Evolutionary conservation across 208 protist genomes (phyloP).

Genomic region (Trypanosoma grayi): DNA sequence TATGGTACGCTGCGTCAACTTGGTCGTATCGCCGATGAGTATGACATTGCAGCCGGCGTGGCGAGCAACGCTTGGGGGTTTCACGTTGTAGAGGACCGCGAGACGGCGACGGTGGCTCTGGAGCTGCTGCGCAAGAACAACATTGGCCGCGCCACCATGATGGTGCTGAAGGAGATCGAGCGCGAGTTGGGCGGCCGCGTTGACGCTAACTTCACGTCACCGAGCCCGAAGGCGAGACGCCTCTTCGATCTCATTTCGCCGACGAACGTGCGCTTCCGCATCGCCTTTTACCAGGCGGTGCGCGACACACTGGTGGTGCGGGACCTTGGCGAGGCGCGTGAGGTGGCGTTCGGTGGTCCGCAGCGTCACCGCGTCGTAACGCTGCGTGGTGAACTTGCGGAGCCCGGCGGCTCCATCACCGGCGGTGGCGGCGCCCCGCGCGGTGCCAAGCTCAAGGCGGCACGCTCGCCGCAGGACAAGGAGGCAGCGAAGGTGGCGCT

Average conservation of each 20-base stretch:
- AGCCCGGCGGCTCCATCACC: constrained; percentile 97
- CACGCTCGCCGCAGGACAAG: constrained; percentile 74
- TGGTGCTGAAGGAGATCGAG: constrained; percentile 95
- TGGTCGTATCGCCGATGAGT: constrained; percentile 95
- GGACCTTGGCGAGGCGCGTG: constrained; percentile 88
- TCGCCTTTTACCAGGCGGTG: constrained; percentile 97
- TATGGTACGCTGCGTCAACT: constrained; percentile 98
- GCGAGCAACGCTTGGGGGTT: constrained; percentile 95
- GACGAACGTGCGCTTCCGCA: constrained; percentile 80
- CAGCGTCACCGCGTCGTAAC: constrained; percentile 96
- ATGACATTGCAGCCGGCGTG: constrained; percentile 98
- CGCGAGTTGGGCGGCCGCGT: constrained; percentile 51
- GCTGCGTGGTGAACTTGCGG: constrained; percentile 96
- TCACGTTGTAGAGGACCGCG: constrained; percentile 97
- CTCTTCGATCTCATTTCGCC: constrained; percentile 95
- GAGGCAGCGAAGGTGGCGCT: constrained; percentile 71
- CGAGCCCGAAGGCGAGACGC: constrained; percentile 63
- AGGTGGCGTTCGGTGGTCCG: constrained; percentile 75
- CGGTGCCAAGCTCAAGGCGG: constrained; percentile 85
- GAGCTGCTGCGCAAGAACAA: constrained; percentile 91
- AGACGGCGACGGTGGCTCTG: constrained; percentile 89
- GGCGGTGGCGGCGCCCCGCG: constrained; percentile 93
- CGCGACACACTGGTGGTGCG: constrained; percentile 97
- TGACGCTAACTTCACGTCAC: constrained; percentile 43
- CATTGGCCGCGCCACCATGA: constrained; percentile 97